Evolutionary conservation across 176 grass and related monocot species (phyloP).

Genomic region (Alopecurus myosuroides): DNA sequence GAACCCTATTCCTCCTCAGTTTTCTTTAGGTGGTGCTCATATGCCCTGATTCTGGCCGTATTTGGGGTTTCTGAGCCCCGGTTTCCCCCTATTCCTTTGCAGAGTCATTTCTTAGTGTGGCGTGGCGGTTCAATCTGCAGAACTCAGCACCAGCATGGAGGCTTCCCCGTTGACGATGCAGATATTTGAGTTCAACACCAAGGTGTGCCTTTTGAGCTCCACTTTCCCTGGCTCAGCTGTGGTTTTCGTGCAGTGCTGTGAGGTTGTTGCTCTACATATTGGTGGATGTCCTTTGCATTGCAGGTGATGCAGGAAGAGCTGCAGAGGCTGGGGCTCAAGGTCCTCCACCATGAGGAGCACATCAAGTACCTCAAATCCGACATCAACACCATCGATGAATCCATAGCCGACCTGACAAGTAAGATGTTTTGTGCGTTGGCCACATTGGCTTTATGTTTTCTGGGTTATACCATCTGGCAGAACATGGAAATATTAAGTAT

Average conservation of each 20-base stretch:
- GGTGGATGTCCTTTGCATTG: conserved; percentile 33
- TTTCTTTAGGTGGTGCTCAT: background rate
- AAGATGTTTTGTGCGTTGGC: background rate
- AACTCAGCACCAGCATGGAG: conserved; percentile 23
- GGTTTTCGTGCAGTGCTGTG: background rate
- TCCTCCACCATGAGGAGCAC: conserved; percentile 70
- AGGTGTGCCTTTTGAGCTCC: background rate
- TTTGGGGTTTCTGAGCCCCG: background rate
- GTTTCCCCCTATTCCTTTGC: background rate
- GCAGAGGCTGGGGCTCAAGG: conserved; percentile 47
- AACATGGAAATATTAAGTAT: background rate
- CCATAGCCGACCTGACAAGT: conserved; percentile 49
- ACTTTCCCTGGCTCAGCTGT: background rate
- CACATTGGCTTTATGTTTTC: background rate
- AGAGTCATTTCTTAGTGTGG: background rate
- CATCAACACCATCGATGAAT: conserved; percentile 38
- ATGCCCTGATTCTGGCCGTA: background rate
- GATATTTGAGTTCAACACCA: conserved; percentile 14
- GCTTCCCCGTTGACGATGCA: background rate
- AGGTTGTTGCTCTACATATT: background rate
- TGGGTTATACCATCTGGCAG: background rate
- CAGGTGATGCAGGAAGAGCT: conserved; percentile 69
- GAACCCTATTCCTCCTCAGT: background rate
- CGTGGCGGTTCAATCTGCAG: background rate
- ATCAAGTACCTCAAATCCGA: conserved; percentile 59